Evolutionary conservation across 2,329 filamentous ascomycete genomes (phyloP), one percentile per base, ranked within the genome.

Genomic region (Thermomyces lanuginosus): DNA sequence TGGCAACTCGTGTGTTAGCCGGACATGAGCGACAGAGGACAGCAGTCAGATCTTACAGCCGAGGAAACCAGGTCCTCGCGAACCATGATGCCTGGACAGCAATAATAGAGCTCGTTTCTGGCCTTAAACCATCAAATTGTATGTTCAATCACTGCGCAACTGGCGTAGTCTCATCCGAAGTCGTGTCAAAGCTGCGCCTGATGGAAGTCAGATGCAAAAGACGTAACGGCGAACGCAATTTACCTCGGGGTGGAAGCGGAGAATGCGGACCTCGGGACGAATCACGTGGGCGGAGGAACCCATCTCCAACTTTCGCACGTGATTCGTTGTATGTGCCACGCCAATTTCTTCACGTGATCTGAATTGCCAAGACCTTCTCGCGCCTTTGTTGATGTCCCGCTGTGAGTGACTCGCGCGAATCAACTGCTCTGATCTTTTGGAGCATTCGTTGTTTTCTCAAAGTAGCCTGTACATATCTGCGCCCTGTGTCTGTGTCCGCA

Each of bases 41-140:
- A n/a, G n/a, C n/a, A n/a, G n/a, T n/a, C n/a, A n/a, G n/a, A 15
- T 29, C 27, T 29, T 64, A 77, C 75, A 49, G 81, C 84, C 48
- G 83, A 92, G 41, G 72, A 65, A 45, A 92, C 72, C 38, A 93
- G 64, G 53, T 95, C 86, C 71, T 95, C 86, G 51, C 89, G 82
- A 62, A 92, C 82, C 63, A 84, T 75, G 64, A 73, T 86, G 55
- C 30, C 27, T n/a, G n/a, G n/a, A n/a, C n/a, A n/a, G n/a, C n/a
- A n/a, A n/a, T n/a, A n/a, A n/a, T n/a, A n/a, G n/a, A n/a, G n/a
- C n/a, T n/a, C n/a, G n/a, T n/a, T n/a, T n/a, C n/a, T n/a, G n/a
- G n/a, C n/a, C n/a, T n/a, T n/a, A n/a, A n/a, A n/a, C n/a, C n/a
- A n/a, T n/a, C n/a, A n/a, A n/a, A n/a, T n/a, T n/a, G n/a, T n/a